Evolutionary conservation across 306 rosid species (phyloP).

Genomic region (Begonia loranthoides): DNA sequence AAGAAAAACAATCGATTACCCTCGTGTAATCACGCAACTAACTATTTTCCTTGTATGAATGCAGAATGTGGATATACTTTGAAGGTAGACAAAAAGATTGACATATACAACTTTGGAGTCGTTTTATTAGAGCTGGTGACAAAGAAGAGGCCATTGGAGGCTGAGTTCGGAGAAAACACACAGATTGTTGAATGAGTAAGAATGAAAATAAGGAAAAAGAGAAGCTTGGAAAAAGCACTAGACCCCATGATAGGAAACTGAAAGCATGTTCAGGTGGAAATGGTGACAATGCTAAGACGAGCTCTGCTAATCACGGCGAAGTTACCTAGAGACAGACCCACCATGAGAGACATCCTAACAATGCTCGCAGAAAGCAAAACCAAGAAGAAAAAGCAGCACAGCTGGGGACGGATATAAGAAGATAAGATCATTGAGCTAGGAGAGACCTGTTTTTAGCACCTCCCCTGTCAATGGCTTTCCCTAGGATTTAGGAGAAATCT

Average conservation of each 20-base stretch:
- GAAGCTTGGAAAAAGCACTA: not conserved
- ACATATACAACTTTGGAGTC: not conserved
- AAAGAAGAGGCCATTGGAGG: not conserved
- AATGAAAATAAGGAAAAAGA: no score
- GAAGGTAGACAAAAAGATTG: not conserved
- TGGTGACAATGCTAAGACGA: not conserved
- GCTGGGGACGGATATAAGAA: slow-evolving; percentile 19
- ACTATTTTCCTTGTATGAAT: not conserved
- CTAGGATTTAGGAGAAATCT: slow-evolving; percentile 7
- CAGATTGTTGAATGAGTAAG: not conserved
- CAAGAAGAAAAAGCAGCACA: slow-evolving; percentile 73
- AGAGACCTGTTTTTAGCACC: slow-evolving; percentile 37
- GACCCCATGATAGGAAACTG: not conserved
- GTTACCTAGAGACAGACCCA: slow-evolving; percentile 15
- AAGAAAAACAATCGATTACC: not conserved
- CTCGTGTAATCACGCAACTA: not conserved
- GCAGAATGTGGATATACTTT: not conserved
- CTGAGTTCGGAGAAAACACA: not conserved
- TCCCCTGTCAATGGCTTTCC: slow-evolving; percentile 61
- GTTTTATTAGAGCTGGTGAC: not conserved
- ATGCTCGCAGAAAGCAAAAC: slow-evolving; percentile 96
- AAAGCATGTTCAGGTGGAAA: not conserved
- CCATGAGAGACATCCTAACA: slow-evolving; percentile 87
- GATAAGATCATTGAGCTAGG: slow-evolving; percentile 32
- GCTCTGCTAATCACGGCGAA: slow-evolving; percentile 11